Evolutionary conservation across 2,329 filamentous ascomycete genomes (phyloP).

Genomic region (Fusarium scirpi): DNA sequence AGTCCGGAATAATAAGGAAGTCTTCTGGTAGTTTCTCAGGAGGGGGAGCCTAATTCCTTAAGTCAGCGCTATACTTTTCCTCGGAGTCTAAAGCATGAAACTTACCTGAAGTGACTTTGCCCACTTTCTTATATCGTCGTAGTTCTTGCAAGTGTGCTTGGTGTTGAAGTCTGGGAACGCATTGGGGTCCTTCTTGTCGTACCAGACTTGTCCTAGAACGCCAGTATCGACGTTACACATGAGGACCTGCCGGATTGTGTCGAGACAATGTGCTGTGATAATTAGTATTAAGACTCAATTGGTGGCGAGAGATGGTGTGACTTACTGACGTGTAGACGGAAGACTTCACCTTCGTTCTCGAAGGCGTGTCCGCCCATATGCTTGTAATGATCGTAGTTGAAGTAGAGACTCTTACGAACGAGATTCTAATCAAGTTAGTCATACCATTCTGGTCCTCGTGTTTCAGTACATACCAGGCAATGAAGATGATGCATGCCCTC

Average conservation of each 20-base stretch:
- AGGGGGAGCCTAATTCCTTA: conserved; percentile 33
- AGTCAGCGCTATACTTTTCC: neutral
- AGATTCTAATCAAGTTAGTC: conserved; percentile 60
- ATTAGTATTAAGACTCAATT: neutral
- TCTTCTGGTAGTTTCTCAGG: conserved; percentile 28
- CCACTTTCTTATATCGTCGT: conserved; percentile 65
- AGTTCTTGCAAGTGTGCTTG: conserved; percentile 69
- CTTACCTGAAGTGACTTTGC: conserved; percentile 63
- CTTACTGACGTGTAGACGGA: conserved; percentile 69
- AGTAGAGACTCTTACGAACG: conserved; percentile 68
- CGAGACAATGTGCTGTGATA: conserved; percentile 64
- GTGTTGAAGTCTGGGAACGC: conserved; percentile 74
- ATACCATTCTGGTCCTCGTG: accelerated
- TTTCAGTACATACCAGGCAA: conserved; percentile 60
- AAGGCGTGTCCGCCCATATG: conserved; percentile 64
- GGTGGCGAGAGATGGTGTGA: neutral
- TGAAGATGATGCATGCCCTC: conserved; percentile 69
- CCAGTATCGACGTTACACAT: conserved; percentile 73
- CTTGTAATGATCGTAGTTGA: conserved; percentile 70
- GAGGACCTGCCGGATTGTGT: conserved; percentile 70
- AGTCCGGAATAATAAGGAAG: conserved; percentile 24
- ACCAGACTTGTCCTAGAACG: conserved; percentile 72
- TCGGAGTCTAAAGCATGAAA: accelerated
- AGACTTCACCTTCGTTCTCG: conserved; percentile 64
- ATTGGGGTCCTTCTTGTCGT: conserved; percentile 56